phyloP scores from a whole-genome alignment of 208 protist genomes.

The Trypanosoma platydactyli region DNA sequence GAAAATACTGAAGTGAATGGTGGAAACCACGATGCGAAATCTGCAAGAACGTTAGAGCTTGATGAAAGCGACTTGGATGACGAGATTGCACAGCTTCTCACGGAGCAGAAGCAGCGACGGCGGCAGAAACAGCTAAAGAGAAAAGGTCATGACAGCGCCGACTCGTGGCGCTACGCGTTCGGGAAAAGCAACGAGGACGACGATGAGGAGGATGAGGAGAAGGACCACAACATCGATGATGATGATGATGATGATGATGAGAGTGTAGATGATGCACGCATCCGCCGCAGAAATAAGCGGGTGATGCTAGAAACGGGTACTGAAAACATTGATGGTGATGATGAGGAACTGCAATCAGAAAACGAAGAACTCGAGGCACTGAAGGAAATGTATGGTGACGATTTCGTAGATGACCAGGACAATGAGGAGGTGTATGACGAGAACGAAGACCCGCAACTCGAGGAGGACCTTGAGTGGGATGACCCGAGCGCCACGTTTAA shows the following conservation, averaged over 20 bases:
- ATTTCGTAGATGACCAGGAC: slow-evolving; percentile 60
- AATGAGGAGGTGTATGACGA: slow-evolving; percentile 49
- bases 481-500: slow-evolving; percentile 45
- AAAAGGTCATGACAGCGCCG: slow-evolving; percentile 25
- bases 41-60: slow-evolving; percentile 41
- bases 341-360: slow-evolving; percentile 30
- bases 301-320: slow-evolving; percentile 16
- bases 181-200: slow-evolving; percentile 53
- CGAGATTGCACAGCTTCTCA: slow-evolving; percentile 66
- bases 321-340: slow-evolving; percentile 32
- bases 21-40: slow-evolving; percentile 23
- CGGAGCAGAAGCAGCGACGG: slow-evolving; percentile 28
- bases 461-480: slow-evolving; percentile 62
- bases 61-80: slow-evolving; percentile 85
- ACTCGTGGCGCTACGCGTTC: slow-evolving; percentile 86
- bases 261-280: slow-evolving; percentile 33
- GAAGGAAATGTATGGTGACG: slow-evolving; percentile 87
- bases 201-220: slow-evolving; percentile 37
- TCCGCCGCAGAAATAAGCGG: slow-evolving; percentile 33
- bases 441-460: slow-evolving; percentile 48
- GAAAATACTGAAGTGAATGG: slow-evolving; percentile 10
- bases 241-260: slow-evolving; percentile 47
- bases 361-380: slow-evolving; percentile 81
- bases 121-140: slow-evolving; percentile 16
- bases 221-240: slow-evolving; percentile 31